Evolutionary conservation across 2,329 filamentous ascomycete species (phyloP).

Genomic region (Pseudogymnoascus sp.): DNA sequence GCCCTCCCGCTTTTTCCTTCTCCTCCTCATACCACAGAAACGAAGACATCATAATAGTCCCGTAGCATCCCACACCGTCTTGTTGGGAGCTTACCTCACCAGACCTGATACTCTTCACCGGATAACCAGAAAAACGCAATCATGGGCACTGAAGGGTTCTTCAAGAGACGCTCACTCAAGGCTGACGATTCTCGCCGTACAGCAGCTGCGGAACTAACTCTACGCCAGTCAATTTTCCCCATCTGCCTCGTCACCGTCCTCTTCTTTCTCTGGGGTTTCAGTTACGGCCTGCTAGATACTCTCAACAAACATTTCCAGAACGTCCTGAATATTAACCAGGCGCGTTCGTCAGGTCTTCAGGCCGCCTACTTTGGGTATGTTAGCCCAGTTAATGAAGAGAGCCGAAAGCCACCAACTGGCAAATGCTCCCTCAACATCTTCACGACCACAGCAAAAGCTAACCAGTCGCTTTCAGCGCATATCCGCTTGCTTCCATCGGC

Average conservation of each 20-base stretch:
- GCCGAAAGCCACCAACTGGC: neutral
- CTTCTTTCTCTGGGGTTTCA: constrained; percentile 47
- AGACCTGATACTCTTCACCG: neutral
- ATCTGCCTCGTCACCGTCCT: constrained; percentile 39
- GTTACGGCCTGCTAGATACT: constrained; percentile 37
- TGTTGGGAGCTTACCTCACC: neutral
- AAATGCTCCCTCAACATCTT: neutral
- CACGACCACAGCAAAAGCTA: neutral
- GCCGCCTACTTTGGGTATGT: constrained; percentile 32
- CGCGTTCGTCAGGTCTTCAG: constrained; percentile 15
- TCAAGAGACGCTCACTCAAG: neutral
- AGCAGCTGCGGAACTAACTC: constrained; percentile 35
- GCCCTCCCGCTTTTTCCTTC: neutral
- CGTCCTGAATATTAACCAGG: constrained; percentile 29
- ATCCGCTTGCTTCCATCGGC: constrained; percentile 62
- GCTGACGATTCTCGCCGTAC: constrained; percentile 22
- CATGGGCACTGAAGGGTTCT: neutral
- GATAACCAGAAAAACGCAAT: neutral
- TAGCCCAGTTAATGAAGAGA: neutral
- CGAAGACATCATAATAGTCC: neutral
- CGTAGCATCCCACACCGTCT: neutral
- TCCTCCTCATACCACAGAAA: neutral
- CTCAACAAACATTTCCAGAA: constrained; percentile 37
- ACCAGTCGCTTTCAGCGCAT: constrained; percentile 34
- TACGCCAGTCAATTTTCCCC: constrained; percentile 38